A percentile compares a stretch with the other conserved stretches of the same genome.
phyloP scores from a whole-genome alignment of 2,329 filamentous ascomycete species.

The Diaporthe longicolla region DNA sequence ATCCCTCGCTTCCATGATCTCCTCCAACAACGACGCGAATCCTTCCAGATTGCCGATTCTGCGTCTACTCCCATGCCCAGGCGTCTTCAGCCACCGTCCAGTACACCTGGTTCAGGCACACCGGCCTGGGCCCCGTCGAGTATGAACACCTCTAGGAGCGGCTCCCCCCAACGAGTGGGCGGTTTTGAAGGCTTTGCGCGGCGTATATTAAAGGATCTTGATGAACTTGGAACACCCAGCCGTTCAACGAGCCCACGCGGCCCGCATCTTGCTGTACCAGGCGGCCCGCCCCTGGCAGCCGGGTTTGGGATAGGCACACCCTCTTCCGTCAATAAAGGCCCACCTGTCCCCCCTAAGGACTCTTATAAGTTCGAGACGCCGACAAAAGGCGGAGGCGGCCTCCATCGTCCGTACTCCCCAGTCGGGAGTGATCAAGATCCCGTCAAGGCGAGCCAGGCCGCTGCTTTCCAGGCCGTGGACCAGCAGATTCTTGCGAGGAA shows the following conservation, averaged over 20 bases:
- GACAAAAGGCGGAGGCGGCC: constrained; percentile 47
- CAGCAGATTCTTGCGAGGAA: constrained; percentile 71
- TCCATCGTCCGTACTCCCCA: constrained; percentile 59
- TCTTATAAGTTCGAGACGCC: constrained; percentile 56
- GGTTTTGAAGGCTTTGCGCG: constrained; percentile 74
- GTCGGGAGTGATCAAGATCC: constrained; percentile 48
- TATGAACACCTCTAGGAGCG: constrained; percentile 61
- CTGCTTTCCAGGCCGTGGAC: constrained; percentile 75
- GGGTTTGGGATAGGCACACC: constrained; percentile 52
- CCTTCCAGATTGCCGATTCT: constrained; percentile 72
- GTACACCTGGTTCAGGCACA: constrained; percentile 46
- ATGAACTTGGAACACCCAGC: constrained; percentile 69
- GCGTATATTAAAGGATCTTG: constrained; percentile 73
- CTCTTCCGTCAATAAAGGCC: constrained; percentile 51
- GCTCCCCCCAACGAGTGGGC: constrained; percentile 67
- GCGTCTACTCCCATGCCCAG: constrained; percentile 53
- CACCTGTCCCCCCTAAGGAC: constrained; percentile 59
- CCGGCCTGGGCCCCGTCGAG: constrained; percentile 57
- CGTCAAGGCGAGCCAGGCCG: constrained; percentile 65
- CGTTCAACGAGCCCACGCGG: constrained; percentile 65
- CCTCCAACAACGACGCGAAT: constrained; percentile 74
- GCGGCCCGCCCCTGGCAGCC: constrained; percentile 40
- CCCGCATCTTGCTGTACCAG: constrained; percentile 57
- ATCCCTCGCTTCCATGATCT: constrained; percentile 82
- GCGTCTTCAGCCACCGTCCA: constrained; percentile 42